Evolutionary conservation across 2,329 filamentous ascomycete genomes (phyloP).

Genomic region (Trichoderma harzianum): DNA sequence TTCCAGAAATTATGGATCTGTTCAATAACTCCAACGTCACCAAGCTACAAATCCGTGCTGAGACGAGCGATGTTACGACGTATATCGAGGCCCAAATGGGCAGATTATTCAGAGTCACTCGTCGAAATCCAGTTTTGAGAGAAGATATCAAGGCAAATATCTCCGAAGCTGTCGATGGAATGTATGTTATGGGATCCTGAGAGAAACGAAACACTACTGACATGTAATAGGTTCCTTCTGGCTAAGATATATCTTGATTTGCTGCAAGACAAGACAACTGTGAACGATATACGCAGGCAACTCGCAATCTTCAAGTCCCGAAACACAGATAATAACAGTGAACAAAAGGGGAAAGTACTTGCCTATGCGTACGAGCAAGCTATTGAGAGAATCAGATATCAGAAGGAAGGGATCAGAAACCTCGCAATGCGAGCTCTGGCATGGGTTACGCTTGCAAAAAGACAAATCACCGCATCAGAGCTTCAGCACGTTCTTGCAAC

Average conservation of each 20-base stretch:
- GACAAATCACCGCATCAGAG: not conserved
- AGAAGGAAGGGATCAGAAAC: not conserved
- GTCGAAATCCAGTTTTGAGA: accelerated
- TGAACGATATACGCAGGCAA: not conserved
- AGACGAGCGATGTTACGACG: not conserved
- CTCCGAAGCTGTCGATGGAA: not conserved
- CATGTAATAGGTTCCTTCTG: not conserved
- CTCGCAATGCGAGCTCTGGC: not conserved
- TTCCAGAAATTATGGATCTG: not conserved
- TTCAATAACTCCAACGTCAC: not conserved
- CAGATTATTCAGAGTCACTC: not conserved
- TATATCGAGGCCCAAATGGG: not conserved
- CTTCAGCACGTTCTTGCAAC: not conserved
- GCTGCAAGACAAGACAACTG: not conserved
- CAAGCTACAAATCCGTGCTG: not conserved
- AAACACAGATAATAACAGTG: not conserved
- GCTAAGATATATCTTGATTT: not conserved
- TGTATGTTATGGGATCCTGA: not conserved
- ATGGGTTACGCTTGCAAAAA: not conserved
- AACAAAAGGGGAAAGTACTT: not conserved
- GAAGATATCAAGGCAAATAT: not conserved
- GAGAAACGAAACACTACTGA: not conserved
- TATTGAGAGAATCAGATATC: not conserved
- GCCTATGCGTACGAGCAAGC: not conserved
- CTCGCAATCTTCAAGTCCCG: not conserved